Conservation (phyloP, 257 asterid genomes). For the Petunia axillaris region DNA sequence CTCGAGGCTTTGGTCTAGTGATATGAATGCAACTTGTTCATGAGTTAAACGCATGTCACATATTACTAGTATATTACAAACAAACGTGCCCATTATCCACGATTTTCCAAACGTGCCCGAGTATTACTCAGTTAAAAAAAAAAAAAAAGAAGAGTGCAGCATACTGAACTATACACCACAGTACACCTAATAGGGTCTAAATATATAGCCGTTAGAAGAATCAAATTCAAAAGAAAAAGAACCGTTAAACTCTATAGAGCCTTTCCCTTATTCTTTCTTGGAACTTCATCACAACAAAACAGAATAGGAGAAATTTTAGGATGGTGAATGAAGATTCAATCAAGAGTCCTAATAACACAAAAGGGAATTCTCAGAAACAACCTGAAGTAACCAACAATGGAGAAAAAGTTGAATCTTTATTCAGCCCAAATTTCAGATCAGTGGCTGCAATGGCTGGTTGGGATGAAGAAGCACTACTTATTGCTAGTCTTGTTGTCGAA, state of each 20-base stretch:
- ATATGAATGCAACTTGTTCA: no score
- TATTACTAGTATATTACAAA: no score
- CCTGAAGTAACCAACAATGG: constrained; percentile 37
- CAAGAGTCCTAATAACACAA: constrained; percentile 37
- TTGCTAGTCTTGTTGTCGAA: constrained; percentile 80
- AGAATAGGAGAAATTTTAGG: constrained; percentile 36
- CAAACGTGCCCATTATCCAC: no score
- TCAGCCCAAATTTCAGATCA: constrained; percentile 88
- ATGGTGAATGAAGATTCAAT: constrained; percentile 33
- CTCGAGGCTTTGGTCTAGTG: no score
- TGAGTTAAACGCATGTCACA: no score
- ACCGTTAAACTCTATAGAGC: not conserved
- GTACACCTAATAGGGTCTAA: not conserved
- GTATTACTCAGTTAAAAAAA: no score
- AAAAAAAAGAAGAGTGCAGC: not conserved
- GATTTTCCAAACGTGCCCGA: no score
- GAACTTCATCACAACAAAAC: not conserved
- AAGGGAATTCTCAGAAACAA: constrained; percentile 32
- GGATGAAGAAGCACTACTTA: constrained; percentile 91
- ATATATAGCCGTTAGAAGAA: not conserved
- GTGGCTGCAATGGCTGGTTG: constrained; percentile 98
- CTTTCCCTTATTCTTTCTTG: not conserved
- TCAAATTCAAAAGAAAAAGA: not conserved
- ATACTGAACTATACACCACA: not conserved
- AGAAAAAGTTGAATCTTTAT: constrained; percentile 40